Conservation (phyloP, 1,284 basidiomycete species). For the Acaromyces ingoldii region DNA sequence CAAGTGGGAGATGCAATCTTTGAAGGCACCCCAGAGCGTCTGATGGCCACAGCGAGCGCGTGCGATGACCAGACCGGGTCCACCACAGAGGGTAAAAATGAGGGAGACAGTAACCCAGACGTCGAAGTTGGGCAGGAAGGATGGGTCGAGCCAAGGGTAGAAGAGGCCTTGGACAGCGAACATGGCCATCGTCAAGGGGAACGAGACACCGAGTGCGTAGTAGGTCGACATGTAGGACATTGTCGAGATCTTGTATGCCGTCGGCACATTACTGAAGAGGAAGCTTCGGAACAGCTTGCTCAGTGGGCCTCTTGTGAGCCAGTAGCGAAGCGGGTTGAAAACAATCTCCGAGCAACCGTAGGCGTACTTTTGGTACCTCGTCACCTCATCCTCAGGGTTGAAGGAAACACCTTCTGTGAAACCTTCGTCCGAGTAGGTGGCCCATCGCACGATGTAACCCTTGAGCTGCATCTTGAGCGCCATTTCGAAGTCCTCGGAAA, state of each 20-base stretch:
- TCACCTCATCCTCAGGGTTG: slow-evolving; percentile 61
- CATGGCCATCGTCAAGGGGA: slow-evolving; percentile 64
- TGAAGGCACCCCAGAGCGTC: too few species aligned
- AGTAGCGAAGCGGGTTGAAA: slow-evolving; percentile 56
- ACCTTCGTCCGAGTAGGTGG: slow-evolving; percentile 70
- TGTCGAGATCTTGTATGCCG: slow-evolving; percentile 71
- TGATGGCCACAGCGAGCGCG: too few species aligned
- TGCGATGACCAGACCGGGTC: slow-evolving; percentile 66
- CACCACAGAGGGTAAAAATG: slow-evolving; percentile 70
- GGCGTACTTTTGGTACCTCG: slow-evolving; percentile 80
- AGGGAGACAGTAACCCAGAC: slow-evolving; percentile 71
- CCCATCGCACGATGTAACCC: slow-evolving; percentile 73
- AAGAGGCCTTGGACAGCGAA: slow-evolving; percentile 68
- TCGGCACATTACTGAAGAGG: slow-evolving; percentile 61
- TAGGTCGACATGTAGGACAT: slow-evolving; percentile 67
- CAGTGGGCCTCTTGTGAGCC: slow-evolving; percentile 70
- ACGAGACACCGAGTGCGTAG: slow-evolving; percentile 70
- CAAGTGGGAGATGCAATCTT: too few species aligned
- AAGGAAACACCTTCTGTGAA: slow-evolving; percentile 86
- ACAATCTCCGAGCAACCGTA: slow-evolving; percentile 60
- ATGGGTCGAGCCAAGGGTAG: slow-evolving; percentile 64
- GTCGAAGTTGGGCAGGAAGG: slow-evolving; percentile 58
- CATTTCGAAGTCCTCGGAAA: slow-evolving; percentile 78
- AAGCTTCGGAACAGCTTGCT: too few species aligned
- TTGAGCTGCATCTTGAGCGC: slow-evolving; percentile 55